Base-by-base conservation (phyloP, 495 filamentous ascomycete genomes). In the Cercophora newfieldiana region DNA sequence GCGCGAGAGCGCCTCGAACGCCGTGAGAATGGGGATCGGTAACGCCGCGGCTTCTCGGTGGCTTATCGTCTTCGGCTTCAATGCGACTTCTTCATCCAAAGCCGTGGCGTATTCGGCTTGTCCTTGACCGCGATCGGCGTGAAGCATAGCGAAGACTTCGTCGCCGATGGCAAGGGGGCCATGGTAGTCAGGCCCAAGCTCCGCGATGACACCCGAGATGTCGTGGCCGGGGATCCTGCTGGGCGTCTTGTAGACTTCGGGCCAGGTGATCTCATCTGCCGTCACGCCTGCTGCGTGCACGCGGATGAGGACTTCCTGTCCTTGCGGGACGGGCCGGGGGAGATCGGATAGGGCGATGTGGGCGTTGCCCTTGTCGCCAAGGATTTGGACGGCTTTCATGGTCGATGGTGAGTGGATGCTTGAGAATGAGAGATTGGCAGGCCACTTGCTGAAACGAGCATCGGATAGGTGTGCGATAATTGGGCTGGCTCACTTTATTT, bases 1-100 rank as follows among this genome's bases (percentile, higher is more conserved):
- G 22, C 25, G 24, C 64, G 87, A 87, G 21, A 89, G 73, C 6
- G 81, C 84, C 66, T 89, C 83, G 82, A 82, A 88, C 2, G 85
- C 87, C 53, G 85, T 88, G 61, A 86, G 63, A 16, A 79, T 81
- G 0, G 82, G 82, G 56, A 88, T 71, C 0, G 87, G 86, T 47
- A 88, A 75, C 1, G 83, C 78, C 1, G 84, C 82, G 4, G 84
- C 83, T 61, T 88, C 81, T 10, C 75, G 78, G 47, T 81, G 80
- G 14, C 65, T 73, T 33, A 87, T 68, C 51, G 76, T 79, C 29
- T 61, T 66, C 12, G 87, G 85, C 67, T 82, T 84, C 19, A 68
- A 65, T 4, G 84, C 80, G 50, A 88, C 60, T 68, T 88, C 85
- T 1, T 71, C 68, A 54, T 83, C 80, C 8, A 67, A 69, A 0